A percentile compares a stretch with the other conserved stretches of the same genome.
phyloP scores from a whole-genome alignment of 495 filamentous ascomycete species.

The Penicillium verhagenii region DNA sequence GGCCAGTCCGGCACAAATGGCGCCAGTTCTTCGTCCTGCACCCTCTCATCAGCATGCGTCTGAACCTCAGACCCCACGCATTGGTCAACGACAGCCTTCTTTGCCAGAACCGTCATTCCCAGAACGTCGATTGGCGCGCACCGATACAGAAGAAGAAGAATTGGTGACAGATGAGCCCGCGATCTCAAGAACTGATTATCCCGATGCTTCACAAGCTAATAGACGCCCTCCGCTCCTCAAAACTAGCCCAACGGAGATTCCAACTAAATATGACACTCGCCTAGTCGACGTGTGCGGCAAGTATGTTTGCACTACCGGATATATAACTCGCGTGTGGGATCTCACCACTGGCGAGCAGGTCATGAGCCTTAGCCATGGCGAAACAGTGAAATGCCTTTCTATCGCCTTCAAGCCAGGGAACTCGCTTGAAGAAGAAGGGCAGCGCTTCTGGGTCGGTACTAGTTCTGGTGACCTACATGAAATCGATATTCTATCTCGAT shows the following conservation, averaged over 20 bases:
- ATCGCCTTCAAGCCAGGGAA: conserved; percentile 80
- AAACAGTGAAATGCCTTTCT: conserved; percentile 73
- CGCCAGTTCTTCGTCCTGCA: conserved; percentile 18
- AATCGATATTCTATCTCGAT: conserved; percentile 71
- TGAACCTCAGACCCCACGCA: conserved; percentile 8
- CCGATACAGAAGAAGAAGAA: conserved; percentile 36
- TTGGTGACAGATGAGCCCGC: conserved; percentile 27
- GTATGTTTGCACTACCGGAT: conserved; percentile 80
- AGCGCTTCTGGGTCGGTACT: conserved; percentile 86
- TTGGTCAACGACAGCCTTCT: conserved; percentile 31
- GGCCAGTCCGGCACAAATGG: conserved; percentile 15
- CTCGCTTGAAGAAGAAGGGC: conserved; percentile 74
- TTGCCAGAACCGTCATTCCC: conserved; percentile 26
- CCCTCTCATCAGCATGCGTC: conserved; percentile 9
- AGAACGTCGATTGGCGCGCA: conserved; percentile 23
- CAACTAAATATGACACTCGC: conserved; percentile 79
- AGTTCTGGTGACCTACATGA: conserved; percentile 85
- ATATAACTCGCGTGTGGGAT: conserved; percentile 84
- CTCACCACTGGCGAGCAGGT: conserved; percentile 75
- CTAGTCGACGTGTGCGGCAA: conserved; percentile 85
- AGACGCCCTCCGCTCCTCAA: conserved; percentile 74
- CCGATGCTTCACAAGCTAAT: conserved; percentile 82
- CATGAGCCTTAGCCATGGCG: conserved; percentile 76
- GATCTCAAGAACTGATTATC: conserved; percentile 58
- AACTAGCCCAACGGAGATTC: conserved; percentile 68